Evolutionary conservation across 1,284 basidiomycete genomes (phyloP), one percentile per base, ranked within the genome.

Genomic region (Cryptococcus jaspeensis): DNA sequence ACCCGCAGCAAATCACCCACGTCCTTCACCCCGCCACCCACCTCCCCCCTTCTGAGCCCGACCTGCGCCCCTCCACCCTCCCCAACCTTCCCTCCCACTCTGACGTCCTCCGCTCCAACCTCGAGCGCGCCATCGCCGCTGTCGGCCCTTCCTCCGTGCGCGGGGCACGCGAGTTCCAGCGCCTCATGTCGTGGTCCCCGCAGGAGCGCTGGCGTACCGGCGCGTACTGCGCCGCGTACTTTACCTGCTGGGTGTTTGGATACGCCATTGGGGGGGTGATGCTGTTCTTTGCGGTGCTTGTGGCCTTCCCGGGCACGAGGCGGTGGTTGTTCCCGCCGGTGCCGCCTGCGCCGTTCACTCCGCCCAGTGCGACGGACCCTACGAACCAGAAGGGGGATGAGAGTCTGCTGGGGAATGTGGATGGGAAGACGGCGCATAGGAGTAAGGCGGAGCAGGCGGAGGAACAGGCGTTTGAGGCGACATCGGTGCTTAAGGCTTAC

Each of bases 121-220:
- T 84, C 16, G 83, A 84, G 62, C 72, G 84, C 1, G 59, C 80
- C 15, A 81, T 84, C 61, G 80, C 81, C 54, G 80, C 78, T 3
- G 73, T 83, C 37, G 80, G 81, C 8, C 73, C 83, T 16, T 77
- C 79, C 0, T 55, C 80, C 13, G 76, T 80, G 5, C 77, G 78
- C 0, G 80, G 81, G 50, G 61, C 72, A 5, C 80, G 82, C 58
- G 83, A 85, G 60, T 67, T 83, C 35, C 72, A 74, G 7, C 72
- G 83, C 8, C 60, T 85, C 5, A 78, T 81, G 36, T 80, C 79
- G 0, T 84, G 83, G 83, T 75, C 65, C n/a, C 70, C 72, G 0
- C 56, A 80, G 59, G 83, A 84, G 64, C 71, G 78, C 2, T 60
- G 66, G 28, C 70, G 83, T 3, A 83, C 82, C 1, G 63, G 55